phyloP scores from a whole-genome alignment of 768 basidiomycete species.

The Trametes punicea region DNA sequence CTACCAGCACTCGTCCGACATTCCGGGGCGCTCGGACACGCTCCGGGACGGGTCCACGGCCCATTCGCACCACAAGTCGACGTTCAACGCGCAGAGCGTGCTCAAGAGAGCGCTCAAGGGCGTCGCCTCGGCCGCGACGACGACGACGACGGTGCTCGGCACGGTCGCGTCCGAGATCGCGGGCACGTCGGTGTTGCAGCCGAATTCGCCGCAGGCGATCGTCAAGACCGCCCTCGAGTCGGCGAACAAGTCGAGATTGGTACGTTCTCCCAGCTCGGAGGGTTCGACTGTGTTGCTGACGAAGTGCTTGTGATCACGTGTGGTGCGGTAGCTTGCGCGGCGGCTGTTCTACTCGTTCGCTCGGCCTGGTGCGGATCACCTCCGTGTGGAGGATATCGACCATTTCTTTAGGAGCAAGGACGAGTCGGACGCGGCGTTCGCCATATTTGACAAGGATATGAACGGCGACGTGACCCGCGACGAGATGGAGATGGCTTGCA shows the following conservation, averaged over 20 bases:
- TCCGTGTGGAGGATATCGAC: slow-evolving; percentile 67
- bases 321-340: slow-evolving; percentile 59
- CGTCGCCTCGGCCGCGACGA: slow-evolving; percentile 68
- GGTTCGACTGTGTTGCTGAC: not conserved
- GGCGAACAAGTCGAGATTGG: slow-evolving; percentile 74
- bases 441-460: slow-evolving; percentile 64
- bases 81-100: slow-evolving; percentile 54
- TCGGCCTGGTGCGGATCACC: slow-evolving; percentile 51
- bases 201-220: slow-evolving; percentile 80
- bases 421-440: slow-evolving; percentile 64
- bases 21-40: slow-evolving; percentile 64
- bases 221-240: slow-evolving; percentile 77
- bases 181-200: slow-evolving; percentile 75
- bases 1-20: slow-evolving; percentile 76
- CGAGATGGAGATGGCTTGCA: slow-evolving; percentile 72
- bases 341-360: slow-evolving; percentile 85
- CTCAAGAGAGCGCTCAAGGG: slow-evolving; percentile 72
- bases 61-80: slow-evolving; percentile 32
- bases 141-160: slow-evolving; percentile 72
- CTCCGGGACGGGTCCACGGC: slow-evolving; percentile 38
- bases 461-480: slow-evolving; percentile 73
- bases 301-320: not conserved
- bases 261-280: slow-evolving; percentile 27
- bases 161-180: slow-evolving; percentile 62
- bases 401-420: slow-evolving; percentile 66